These are phyloP conservation scores for Gnomoniopsis smithogilvyi DNA, from an alignment of 2,329 filamentous ascomycete genomes.

Conservation along the genomic window DNA sequence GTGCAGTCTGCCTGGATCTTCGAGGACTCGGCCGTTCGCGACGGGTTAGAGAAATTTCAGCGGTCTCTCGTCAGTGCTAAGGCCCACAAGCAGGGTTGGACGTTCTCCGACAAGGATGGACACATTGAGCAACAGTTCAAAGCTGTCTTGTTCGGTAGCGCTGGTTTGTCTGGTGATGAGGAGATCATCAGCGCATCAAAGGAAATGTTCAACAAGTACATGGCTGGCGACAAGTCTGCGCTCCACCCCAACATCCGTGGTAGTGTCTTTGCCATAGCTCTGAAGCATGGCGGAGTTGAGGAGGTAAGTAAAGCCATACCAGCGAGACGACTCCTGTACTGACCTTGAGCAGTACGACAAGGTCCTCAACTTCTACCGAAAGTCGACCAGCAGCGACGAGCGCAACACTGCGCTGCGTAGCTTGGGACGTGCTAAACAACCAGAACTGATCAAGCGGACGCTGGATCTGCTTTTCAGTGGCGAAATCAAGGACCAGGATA, in stretches of 20 bases:
- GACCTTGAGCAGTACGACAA: constrained; percentile 61
- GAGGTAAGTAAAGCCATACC: constrained; percentile 51
- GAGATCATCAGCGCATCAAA: constrained; percentile 75
- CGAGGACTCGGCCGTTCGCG: constrained; percentile 69
- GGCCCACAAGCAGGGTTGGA: constrained; percentile 85
- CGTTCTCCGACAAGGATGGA: constrained; percentile 78
- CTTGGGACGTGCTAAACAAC: constrained; percentile 74
- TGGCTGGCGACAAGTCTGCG: constrained; percentile 72
- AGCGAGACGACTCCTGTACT: constrained; percentile 5
- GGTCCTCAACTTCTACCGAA: constrained; percentile 71
- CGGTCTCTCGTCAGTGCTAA: constrained; percentile 72
- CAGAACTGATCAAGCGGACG: constrained; percentile 77
- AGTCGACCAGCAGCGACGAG: constrained; percentile 76
- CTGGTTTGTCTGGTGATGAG: constrained; percentile 78
- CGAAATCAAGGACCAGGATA: constrained; percentile 90
- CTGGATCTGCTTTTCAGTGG: constrained; percentile 71
- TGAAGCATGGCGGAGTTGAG: constrained; percentile 80
- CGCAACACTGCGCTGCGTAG: constrained; percentile 86
- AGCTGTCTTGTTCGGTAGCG: constrained; percentile 79
- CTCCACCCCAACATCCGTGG: constrained; percentile 89
- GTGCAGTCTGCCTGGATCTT: constrained; percentile 86
- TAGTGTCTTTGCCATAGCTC: constrained; percentile 79
- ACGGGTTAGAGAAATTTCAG: constrained; percentile 81
- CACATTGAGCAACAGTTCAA: constrained; percentile 96
- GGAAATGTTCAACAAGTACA: constrained; percentile 87